Evolutionary conservation across 768 basidiomycete genomes (phyloP).

Genomic region (Guyanaporus albipodus): DNA sequence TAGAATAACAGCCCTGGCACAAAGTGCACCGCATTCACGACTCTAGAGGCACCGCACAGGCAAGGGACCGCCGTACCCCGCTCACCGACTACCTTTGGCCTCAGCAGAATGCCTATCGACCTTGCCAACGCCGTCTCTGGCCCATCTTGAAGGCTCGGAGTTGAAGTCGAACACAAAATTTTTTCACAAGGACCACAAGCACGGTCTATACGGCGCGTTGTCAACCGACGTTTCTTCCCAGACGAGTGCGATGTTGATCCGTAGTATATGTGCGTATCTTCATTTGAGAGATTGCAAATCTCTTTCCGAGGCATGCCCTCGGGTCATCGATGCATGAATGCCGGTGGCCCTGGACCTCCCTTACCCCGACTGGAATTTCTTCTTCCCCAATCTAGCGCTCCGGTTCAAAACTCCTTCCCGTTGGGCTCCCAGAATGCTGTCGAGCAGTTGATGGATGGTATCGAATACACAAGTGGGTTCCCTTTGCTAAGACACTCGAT

Average conservation of each 20-base stretch:
- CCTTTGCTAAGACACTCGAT: slow-evolving; percentile 68
- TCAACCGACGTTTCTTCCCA: too few relatives aligned
- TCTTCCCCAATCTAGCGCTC: slow-evolving; percentile 54
- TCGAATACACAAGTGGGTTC: slow-evolving; percentile 40
- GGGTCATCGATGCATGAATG: slow-evolving; percentile 53
- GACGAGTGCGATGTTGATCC: too few relatives aligned
- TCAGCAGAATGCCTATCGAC: slow-evolving; percentile 11
- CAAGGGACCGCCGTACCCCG: slow-evolving; percentile 16
- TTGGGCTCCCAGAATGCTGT: slow-evolving; percentile 57
- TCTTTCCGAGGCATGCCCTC: slow-evolving; percentile 32
- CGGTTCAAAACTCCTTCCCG: slow-evolving; percentile 54
- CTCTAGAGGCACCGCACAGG: slow-evolving; percentile 6
- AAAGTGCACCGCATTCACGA: too few relatives aligned
- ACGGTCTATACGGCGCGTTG: slow-evolving; percentile 30
- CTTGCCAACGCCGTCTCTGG: slow-evolving; percentile 12
- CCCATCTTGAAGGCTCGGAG: slow-evolving; percentile 20
- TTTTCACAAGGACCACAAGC: slow-evolving; percentile 41
- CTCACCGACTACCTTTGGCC: slow-evolving; percentile 24
- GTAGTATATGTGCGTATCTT: slow-evolving; percentile 19
- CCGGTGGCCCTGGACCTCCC: slow-evolving; percentile 46
- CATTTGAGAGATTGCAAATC: slow-evolving; percentile 13
- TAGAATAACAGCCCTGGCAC: too few relatives aligned
- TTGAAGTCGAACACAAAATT: slow-evolving; percentile 21
- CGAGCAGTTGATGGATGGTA: slow-evolving; percentile 47
- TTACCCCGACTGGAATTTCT: slow-evolving; percentile 26